These are phyloP conservation scores for Phialemonium atrogriseum DNA, from an alignment of 2,329 filamentous ascomycete species.

Conservation along the genomic window DNA sequence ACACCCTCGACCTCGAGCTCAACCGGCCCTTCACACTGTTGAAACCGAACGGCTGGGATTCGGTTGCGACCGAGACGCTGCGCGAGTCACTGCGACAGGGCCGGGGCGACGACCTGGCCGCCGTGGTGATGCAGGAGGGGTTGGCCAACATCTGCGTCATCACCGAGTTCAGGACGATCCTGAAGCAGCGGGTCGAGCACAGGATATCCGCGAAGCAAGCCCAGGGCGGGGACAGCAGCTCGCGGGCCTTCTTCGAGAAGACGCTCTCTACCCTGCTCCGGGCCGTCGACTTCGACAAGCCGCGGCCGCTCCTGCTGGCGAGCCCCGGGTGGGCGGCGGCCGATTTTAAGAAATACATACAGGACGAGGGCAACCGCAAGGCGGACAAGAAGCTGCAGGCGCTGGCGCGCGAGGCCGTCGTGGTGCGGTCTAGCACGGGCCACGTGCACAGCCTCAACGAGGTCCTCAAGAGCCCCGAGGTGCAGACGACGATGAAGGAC, in stretches of 20 bases:
- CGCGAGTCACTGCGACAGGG: conserved; percentile 71
- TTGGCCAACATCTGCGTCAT: conserved; percentile 76
- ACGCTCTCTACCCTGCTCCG: conserved; percentile 67
- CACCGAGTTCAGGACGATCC: conserved; percentile 68
- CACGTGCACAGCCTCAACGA: conserved; percentile 84
- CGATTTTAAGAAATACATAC: conserved; percentile 68
- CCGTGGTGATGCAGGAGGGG: conserved; percentile 90
- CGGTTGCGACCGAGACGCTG: conserved; percentile 70
- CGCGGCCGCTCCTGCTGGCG: conserved; percentile 71
- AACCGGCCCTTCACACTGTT: conserved; percentile 81
- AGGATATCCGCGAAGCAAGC: conserved; percentile 59
- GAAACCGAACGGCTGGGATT: conserved; percentile 85
- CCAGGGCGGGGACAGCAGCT: conserved; percentile 59
- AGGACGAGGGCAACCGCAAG: conserved; percentile 47
- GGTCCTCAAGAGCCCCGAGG: conserved; percentile 72
- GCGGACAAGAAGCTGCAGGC: conserved; percentile 61
- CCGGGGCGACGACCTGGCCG: conserved; percentile 73
- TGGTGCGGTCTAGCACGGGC: conserved; percentile 78
- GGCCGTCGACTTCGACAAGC: conserved; percentile 64
- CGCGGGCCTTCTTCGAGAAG: conserved; percentile 71
- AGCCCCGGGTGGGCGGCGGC: conserved; percentile 82
- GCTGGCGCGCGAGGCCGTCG: conserved; percentile 53
- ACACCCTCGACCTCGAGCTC: conserved; percentile 72
- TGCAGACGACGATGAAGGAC: conserved; percentile 69
- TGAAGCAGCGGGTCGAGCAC: conserved; percentile 62